Base-by-base conservation (phyloP, 164 flowering plant genomes). In the Saururus chinensis region DNA sequence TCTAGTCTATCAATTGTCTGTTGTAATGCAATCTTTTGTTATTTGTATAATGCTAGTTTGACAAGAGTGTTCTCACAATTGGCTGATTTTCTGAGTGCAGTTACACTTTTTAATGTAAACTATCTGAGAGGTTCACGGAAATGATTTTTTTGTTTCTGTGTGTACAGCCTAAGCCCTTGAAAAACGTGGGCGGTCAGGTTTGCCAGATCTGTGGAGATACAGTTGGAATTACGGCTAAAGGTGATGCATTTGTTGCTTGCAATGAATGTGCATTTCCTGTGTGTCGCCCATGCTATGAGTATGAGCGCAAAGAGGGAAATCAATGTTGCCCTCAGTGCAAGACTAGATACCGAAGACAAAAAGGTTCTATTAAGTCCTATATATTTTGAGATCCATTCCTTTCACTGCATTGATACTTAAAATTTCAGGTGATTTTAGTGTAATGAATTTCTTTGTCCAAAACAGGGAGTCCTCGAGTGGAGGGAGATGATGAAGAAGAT, bases 201-300 rank as follows among this genome's bases (percentile, higher is more conserved):
- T 95, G 99, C 67, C 97, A 95, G 77, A 95, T 95, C 51, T 95
- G 99, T 76, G 95, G 99, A 41, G 99, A 95, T 64, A 74, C 77
- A 62, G 93, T 91, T 45, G 97, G 96, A 40, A 59, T 84, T 57
- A 84, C 88, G 1, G 84, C 79, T 4, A 68, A 53, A 12, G 93
- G 93, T 53, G 97, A 91, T 67, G 70, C 82, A 21, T 95, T 95
- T 81, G 97, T 95, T 62, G 97, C 99, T 62, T 95, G 99, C 80
- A 88, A 91, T 74, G 99, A 95, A 66, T 95, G 99, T 76, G 99
- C 85, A 16, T 95, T 91, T 71, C 99, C 99, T 10, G 96, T 95
- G 41, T 95, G 99, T 66, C 81, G 95, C 40, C 81, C 93, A 67
- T 95, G 99, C 70, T 95, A 95, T 76, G 99, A 95, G 75, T 95